Base-by-base conservation (phyloP, 2,329 filamentous ascomycete genomes). In the Raffaelea ambrosiae region DNA sequence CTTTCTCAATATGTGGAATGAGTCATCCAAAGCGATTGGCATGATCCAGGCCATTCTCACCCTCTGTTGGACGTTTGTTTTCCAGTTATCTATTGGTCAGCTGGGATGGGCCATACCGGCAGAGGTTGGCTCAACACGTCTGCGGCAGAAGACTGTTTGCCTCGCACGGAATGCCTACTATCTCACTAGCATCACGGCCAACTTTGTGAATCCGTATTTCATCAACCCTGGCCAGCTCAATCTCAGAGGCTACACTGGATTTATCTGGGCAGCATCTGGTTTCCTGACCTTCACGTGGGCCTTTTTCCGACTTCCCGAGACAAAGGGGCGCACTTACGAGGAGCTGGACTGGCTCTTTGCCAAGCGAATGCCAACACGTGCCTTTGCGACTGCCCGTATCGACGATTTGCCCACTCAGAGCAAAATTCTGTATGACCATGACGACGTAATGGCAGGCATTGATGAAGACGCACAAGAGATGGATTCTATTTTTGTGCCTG, bases 321-420 rank as follows among this genome's bases (percentile, higher is more conserved):
- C 50, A 1, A 43, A 43, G 14, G 74, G 69, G 7, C 67, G 73
- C 35, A 75, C 73, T 0, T 72, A 74, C 45, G 73, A 70, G 35
- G 77, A 81, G 60, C 65, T 81, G 2, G 76, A 80, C 45, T 60
- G 72, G 11, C 59, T 81, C 50, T 81, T 81, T 54, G 70, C 76
- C 53, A 59, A 63, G 21, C 55, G 58, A 10, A 58, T 71, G 10
- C 58, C 65, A 20, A 68, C 72, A 2, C 61, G 70, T 46, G 58
- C 57, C 49, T 55, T 52, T 50, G 47, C 44, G 13, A 39, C 40
- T n/a, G 41, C 47, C 3, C 21, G 18, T 1, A 11, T 46, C 18
- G 31, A 18, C n/a, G 8, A 5, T 10, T 11, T n/a, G n/a, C n/a
- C n/a, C n/a, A n/a, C n/a, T n/a, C n/a, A n/a, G n/a, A n/a, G n/a